Conservation (phyloP, 208 protist species). For the Acanthamoeba quina region DNA sequence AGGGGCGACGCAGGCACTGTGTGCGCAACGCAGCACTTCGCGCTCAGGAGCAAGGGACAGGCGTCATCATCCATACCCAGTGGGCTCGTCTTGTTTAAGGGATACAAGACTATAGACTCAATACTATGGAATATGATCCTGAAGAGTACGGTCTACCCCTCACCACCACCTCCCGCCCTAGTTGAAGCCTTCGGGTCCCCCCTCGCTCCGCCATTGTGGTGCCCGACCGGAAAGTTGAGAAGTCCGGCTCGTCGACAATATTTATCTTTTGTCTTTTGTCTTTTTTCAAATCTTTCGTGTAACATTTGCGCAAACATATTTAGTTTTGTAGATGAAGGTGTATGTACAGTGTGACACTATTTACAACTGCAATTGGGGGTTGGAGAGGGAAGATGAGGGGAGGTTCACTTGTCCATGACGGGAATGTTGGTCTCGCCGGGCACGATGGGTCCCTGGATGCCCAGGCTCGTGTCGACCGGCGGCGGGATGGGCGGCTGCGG, state of each 20-base stretch:
- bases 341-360: too few species aligned
- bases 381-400: not conserved
- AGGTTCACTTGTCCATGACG: not conserved
- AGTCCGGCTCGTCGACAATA: not conserved
- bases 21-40: slow-evolving; percentile 66
- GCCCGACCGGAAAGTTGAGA: not conserved
- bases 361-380: too few species aligned
- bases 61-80: slow-evolving; percentile 73
- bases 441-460: not conserved
- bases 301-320: too few species aligned
- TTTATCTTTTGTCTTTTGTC: too few species aligned
- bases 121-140: slow-evolving; percentile 76
- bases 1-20: not conserved
- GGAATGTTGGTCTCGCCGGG: not conserved
- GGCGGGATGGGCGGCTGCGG: not conserved
- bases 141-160: slow-evolving; percentile 71
- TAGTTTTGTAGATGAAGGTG: too few species aligned
- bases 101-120: slow-evolving; percentile 73
- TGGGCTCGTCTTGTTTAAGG: slow-evolving; percentile 74
- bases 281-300: not conserved
- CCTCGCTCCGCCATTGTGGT: not conserved
- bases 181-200: not conserved
- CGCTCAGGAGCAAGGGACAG: slow-evolving; percentile 72
- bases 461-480: not conserved
- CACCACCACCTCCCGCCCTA: not conserved